A percentile compares a stretch with the other conserved stretches of the same genome.
Evolutionary conservation across 495 filamentous ascomycete genomes (phyloP).

Genomic region (Friedmanniomyces simplex): DNA sequence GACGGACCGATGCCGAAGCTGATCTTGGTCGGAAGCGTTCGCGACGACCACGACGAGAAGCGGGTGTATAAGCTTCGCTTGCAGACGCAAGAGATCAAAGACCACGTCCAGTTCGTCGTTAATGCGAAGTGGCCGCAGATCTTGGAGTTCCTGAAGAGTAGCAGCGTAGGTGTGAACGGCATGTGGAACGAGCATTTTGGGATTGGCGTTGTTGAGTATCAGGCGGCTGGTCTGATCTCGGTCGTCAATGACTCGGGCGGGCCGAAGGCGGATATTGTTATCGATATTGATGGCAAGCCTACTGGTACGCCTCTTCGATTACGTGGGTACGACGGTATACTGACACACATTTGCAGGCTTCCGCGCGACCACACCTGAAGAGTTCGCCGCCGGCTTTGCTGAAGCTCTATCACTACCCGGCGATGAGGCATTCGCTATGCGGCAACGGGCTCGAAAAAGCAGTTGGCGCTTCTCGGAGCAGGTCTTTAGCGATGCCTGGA

Average conservation of each 20-base stretch:
- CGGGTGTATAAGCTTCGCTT: conserved; percentile 85
- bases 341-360: conserved; percentile 46
- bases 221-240: conserved; percentile 81
- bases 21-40: conserved; percentile 77
- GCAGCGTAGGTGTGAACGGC: conserved; percentile 80
- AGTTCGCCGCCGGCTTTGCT: conserved; percentile 71
- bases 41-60: conserved; percentile 71
- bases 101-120: conserved; percentile 72
- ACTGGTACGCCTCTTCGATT: conserved; percentile 42
- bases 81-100: conserved; percentile 78
- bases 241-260: conserved; percentile 90
- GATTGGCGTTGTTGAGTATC: conserved; percentile 96
- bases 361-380: conserved; percentile 61
- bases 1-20: conserved; percentile 44
- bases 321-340: neutral
- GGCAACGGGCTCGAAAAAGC: conserved; percentile 60
- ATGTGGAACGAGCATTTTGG: conserved; percentile 99
- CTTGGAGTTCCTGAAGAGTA: conserved; percentile 58
- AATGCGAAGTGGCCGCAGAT: conserved; percentile 84
- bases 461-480: conserved; percentile 80
- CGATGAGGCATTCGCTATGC: conserved; percentile 59
- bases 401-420: conserved; percentile 57
- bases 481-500: conserved; percentile 69
- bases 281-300: conserved; percentile 59
- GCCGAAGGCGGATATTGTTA: conserved; percentile 85